Conservation (phyloP, 1,284 basidiomycete genomes). For the Ceratobasidium sp. region DNA sequence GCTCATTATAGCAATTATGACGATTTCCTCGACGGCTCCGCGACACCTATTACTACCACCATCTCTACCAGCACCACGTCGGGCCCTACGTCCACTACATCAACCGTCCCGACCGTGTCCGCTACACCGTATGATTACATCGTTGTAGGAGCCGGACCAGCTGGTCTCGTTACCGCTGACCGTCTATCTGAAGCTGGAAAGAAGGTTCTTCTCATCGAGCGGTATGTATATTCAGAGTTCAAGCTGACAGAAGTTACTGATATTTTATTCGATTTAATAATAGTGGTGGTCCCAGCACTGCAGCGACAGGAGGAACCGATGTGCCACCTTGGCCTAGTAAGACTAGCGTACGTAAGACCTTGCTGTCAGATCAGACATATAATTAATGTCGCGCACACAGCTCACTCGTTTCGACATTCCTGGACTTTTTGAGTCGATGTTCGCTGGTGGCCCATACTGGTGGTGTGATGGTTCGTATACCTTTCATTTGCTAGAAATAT, state of each 20-base stretch:
- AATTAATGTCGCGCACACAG: conserved; percentile 5
- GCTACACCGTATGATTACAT: conserved; percentile 43
- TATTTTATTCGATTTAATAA: not conserved
- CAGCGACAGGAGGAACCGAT: conserved; percentile 65
- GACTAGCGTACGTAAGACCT: conserved; percentile 52
- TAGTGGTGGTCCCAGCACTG: conserved; percentile 65
- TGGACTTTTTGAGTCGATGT: conserved; percentile 68
- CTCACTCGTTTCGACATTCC: conserved; percentile 47
- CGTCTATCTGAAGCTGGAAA: conserved; percentile 39
- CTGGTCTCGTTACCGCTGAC: conserved; percentile 39
- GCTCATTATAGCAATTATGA: conserved; percentile 60
- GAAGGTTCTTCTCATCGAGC: conserved; percentile 40
- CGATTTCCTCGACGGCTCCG: conserved; percentile 59
- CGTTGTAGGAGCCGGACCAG: conserved; percentile 39
- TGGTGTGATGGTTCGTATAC: conserved; percentile 61
- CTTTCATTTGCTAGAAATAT: not conserved
- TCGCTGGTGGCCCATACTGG: conserved; percentile 62
- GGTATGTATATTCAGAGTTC: conserved; percentile 9
- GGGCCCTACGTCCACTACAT: conserved; percentile 49
- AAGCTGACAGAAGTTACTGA: not conserved
- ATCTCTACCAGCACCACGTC: conserved; percentile 46
- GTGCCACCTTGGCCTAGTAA: conserved; percentile 60
- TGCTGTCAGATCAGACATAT: not conserved
- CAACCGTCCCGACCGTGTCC: conserved; percentile 50
- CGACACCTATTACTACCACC: conserved; percentile 47